Evolutionary conservation across 345 rosid genomes (phyloP), one percentile per base, ranked within the genome.

Genomic region (Citrus maxima): DNA sequence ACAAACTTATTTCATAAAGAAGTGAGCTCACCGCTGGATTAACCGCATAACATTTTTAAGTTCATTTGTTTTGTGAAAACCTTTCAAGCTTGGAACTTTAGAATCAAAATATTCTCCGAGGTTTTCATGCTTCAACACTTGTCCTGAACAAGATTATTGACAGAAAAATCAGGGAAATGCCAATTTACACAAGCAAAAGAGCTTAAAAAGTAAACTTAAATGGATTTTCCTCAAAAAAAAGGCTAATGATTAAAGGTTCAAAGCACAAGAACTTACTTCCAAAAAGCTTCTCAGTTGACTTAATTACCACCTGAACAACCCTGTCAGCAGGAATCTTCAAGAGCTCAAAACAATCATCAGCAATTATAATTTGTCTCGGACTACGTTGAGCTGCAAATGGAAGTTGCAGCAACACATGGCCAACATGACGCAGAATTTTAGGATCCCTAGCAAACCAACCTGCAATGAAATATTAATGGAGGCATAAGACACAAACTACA

Each of bases 391-490:
- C 85, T 77, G 90, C 89, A 88, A 85, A 93, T 27, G 99, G 97
- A 85, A 94, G 90, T 73, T 96, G 98, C 89, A 96, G 86, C 60
- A 96, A 83, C 78, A 93, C 88, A 86, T 92, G 98, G 69, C 98
- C 99, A 80, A 93, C 99, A 56, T 90, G 93, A 7, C 80, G 90
- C 55, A 96, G 84, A 84, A 89, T 77, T 77, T 70, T 86, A 66
- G 99, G 95, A 90, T 96, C 97, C 75, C 85, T 94, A 12, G 98
- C 98, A 90, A 93, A 88, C 95, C 93, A 93, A 38, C 99, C 99
- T 96, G 88, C 85, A 86, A 59, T 37, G 59, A 74, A 73, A 19
- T 75, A 67, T 49, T 37, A 30, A 55, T 58, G 24, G 73, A 16
- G 58, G 34, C 61, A 72, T 51, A 22, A 12, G 51, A 35, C 37